Base-by-base conservation (phyloP, 2,329 filamentous ascomycete genomes). In the Xylaria sp. region DNA sequence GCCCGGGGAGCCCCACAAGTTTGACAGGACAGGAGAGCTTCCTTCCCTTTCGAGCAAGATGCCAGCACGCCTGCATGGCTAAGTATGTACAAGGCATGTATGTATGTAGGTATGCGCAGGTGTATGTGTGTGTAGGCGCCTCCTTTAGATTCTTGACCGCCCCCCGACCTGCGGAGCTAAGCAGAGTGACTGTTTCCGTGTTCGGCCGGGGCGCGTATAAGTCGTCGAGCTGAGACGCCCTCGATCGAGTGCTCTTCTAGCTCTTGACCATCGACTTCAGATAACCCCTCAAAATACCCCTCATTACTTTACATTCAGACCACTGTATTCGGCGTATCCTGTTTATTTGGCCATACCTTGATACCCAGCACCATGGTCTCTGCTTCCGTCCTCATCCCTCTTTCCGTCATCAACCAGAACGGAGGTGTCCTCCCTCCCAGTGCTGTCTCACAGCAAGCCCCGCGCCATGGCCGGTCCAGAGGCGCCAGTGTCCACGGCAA, bases 401-500 rank as follows among this genome's bases (percentile, higher is more conserved):
- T 72, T 41, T 69, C 65, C 49, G 54, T 67, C 55, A 72, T 72
- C 66, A 65, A 63, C 63, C 67, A 69, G 59, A 68, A 70, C 56
- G 69, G 68, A 50, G 71, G 69, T 9, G 69, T 72, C 26, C 66
- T 73, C 4, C 70, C 71, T 5, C 70, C 71, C 18, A 72, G 69
- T 44, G 70, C 70, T 34, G 51, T 72, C 38, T 62, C 62, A 16
- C 70, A 72, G 51, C 64, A 72, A 52, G 62, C 54, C 8, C 69
- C 71, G 9, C 71, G 71, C 54, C 70, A 72, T 65, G 71, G 71
- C 52, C 69, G 71, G 57, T 76, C 74, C 66, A 56, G 71, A 43
- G 70, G 69, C 56, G 61, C 74, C 71, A 67, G 71, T 64, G 50
- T 76, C 62, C 68, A 72, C 66, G 70, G 68, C 46, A 76, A 74